These are phyloP conservation scores for Leucoagaricus sp. DNA, from an alignment of 1,284 basidiomycete genomes.

Conservation along the genomic window DNA sequence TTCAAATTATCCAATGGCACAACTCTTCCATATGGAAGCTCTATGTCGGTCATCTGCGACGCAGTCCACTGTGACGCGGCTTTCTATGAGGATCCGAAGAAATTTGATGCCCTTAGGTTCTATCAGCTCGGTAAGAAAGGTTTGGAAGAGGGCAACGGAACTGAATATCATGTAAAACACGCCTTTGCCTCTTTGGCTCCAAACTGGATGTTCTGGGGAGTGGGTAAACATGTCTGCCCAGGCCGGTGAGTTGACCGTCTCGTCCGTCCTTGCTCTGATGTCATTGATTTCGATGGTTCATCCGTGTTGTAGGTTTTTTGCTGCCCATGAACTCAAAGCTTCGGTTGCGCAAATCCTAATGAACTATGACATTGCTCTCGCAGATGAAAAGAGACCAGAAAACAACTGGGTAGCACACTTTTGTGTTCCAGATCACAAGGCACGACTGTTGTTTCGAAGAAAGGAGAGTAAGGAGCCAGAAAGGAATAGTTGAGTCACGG, in stretches of 20 bases:
- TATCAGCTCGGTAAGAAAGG: background rate
- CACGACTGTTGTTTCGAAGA: no score
- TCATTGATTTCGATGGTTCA: conserved; percentile 21
- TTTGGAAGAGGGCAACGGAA: background rate
- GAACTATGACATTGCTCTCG: conserved; percentile 38
- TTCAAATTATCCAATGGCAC: conserved; percentile 43
- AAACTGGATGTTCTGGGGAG: conserved; percentile 3
- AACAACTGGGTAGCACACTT: conserved; percentile 23
- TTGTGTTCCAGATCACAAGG: conserved; percentile 2
- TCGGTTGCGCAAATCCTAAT: conserved; percentile 37
- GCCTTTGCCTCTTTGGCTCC: conserved; percentile 2
- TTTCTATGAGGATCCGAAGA: conserved; percentile 10
- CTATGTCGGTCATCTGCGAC: conserved; percentile 6
- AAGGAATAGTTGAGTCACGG: no score
- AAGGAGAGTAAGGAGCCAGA: no score
- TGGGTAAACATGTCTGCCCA: background rate
- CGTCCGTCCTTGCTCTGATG: background rate
- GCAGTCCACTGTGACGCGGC: conserved; percentile 10
- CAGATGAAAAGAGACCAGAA: conserved; percentile 23
- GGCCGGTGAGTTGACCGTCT: conserved; percentile 2
- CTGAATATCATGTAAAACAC: conserved; percentile 5
- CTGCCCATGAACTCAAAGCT: conserved; percentile 36
- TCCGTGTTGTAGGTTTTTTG: conserved; percentile 34
- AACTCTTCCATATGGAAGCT: conserved; percentile 32
- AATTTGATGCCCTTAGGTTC: conserved; percentile 11